Conservation (phyloP, 129 eudicot species). For the Smallanthus sonchifolius region DNA sequence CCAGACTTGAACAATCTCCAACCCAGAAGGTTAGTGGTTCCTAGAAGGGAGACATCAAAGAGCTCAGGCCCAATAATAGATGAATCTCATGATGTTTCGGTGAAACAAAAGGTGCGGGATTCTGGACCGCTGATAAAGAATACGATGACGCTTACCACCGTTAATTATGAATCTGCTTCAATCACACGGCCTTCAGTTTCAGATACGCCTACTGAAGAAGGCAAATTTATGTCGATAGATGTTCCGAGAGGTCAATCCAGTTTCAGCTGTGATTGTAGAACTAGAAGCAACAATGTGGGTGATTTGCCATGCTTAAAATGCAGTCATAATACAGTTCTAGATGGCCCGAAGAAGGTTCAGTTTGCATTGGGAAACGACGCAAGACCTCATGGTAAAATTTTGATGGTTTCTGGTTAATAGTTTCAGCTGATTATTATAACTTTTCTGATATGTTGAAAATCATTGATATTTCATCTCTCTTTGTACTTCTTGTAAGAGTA, state of each 20-base stretch:
- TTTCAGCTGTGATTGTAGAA: constrained; percentile 31
- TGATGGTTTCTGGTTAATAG: constrained; percentile 5
- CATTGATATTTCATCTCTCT: not conserved
- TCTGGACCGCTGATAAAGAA: constrained; percentile 32
- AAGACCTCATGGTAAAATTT: constrained; percentile 52
- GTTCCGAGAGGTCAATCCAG: constrained; percentile 37
- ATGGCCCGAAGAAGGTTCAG: constrained; percentile 77
- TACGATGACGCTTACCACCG: constrained; percentile 25
- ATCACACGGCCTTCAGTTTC: constrained; percentile 53
- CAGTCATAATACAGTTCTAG: constrained; percentile 24
- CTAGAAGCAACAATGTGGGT: constrained; percentile 33
- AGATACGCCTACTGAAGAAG: constrained; percentile 48
- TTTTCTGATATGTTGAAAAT: not conserved
- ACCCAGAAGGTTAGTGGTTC: constrained; percentile 58
- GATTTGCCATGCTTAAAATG: constrained; percentile 33
- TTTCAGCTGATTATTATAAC: constrained; percentile 1
- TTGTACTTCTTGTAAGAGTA: not conserved
- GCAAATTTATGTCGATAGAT: constrained; percentile 27
- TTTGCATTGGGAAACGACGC: constrained; percentile 44
- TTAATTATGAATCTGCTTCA: constrained; percentile 52
- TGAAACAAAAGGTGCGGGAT: constrained; percentile 34
- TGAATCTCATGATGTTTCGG: constrained; percentile 28
- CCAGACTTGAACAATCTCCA: constrained; percentile 45
- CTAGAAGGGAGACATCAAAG: constrained; percentile 44
- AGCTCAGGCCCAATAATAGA: constrained; percentile 25